Evolutionary conservation across 2,329 filamentous ascomycete genomes (phyloP), one percentile per base, ranked within the genome.

Genomic region (Cryphonectria parasitica): DNA sequence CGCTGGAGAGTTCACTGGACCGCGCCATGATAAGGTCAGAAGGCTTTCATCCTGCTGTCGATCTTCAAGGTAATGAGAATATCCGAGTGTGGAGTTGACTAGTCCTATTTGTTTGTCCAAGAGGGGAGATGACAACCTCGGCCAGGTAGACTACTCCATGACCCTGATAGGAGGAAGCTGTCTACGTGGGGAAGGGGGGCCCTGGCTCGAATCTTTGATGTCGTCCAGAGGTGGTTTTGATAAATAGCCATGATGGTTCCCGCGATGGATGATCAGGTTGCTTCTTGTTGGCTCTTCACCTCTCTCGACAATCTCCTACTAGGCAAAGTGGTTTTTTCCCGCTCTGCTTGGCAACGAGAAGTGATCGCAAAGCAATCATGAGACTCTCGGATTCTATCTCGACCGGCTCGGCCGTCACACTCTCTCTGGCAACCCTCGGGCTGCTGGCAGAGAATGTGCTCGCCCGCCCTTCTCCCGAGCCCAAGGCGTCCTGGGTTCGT

Each of bases 401-500:
- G 36, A 31, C 43, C 54, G n/a, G 54, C 67, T 67, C 68, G 45
- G 68, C 66, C 34, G 41, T 70, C 17, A 61, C 54, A 22, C 25
- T 68, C n/a, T 52, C 22, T 11, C 43, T 69, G 60, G n/a, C 63
- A 34, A 43, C 63, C 28, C 62, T 77, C n/a, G 74, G 71, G 52
- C 65, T 71, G 41, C 54, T 77, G 39, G 73, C 72, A 56, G 73
- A 77, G 25, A 69, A 74, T 70, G 76, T 70, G n/a, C 61, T 72
- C 1, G 77, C 76, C 10, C 71, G 73, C 3, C 76, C 77, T 22
- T 71, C 71, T 5, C 73, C 74, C n/a, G 71, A 76, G 54, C 75
- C 74, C 67, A 77, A 77, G 71, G 64, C 75, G 15, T 62, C 73
- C 36, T 77, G 76, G 75, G 73, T 74, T 15, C 71, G 74, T 31